Percentiles rank a stretch among this genome's conserved stretches.
Conservation (phyloP, 2,329 filamentous ascomycete genomes). For the Cladosporium sp. region DNA sequence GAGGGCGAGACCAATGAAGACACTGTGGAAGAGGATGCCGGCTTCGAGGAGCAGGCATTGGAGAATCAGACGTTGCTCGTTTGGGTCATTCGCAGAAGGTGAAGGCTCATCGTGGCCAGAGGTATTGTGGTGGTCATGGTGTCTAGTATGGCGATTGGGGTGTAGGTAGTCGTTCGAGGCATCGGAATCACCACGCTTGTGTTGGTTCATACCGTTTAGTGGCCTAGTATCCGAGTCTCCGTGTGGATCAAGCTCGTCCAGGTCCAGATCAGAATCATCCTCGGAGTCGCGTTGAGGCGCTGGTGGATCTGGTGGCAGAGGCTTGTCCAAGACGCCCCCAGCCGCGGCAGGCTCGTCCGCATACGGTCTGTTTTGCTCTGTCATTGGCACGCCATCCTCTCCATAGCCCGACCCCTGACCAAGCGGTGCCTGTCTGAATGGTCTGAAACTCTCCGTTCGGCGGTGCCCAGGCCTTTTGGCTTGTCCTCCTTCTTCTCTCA, state of each 20-base stretch:
- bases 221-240: conserved; percentile 27
- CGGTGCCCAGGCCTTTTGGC: conserved; percentile 21
- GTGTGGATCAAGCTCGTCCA: conserved; percentile 37
- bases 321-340: conserved; percentile 31
- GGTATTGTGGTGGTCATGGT: background rate
- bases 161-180: conserved; percentile 17
- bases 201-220: conserved; percentile 22
- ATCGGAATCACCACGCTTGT: conserved; percentile 19
- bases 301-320: conserved; percentile 28
- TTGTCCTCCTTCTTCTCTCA: conserved; percentile 29
- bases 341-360: conserved; percentile 21
- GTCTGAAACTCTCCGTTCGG: conserved; percentile 30
- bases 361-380: conserved; percentile 26
- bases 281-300: conserved; percentile 24
- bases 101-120: background rate
- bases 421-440: conserved; percentile 30
- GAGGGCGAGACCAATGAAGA: conserved; percentile 73
- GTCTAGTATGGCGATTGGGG: conserved; percentile 21
- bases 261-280: conserved; percentile 35
- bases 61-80: conserved; percentile 64
- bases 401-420: conserved; percentile 18
- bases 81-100: conserved; percentile 11
- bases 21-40: conserved; percentile 75
- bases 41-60: conserved; percentile 76
- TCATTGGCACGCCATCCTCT: conserved; percentile 20